Conservation (phyloP, 768 basidiomycete species). For the Gelatoporia subvermispora region DNA sequence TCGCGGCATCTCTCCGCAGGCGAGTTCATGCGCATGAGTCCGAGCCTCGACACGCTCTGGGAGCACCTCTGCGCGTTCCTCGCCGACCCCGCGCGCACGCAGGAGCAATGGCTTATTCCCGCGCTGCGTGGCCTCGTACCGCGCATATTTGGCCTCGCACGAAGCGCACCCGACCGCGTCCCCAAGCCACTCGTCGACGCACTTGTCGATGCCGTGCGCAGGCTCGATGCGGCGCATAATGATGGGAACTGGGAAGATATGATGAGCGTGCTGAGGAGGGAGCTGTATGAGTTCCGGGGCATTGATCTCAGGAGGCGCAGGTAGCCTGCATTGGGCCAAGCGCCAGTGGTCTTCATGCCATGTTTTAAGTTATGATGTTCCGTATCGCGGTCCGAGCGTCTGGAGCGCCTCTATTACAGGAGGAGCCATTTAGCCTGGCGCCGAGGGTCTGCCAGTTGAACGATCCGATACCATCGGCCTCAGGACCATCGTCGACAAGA, state of each 20-base stretch:
- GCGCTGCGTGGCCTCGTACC: constrained; percentile 10
- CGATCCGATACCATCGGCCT: no score
- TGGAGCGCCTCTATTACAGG: no score
- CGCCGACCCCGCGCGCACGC: constrained; percentile 6
- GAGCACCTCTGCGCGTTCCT: constrained; percentile 7
- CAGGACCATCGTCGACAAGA: no score
- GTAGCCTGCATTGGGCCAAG: no score
- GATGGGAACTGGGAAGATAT: constrained; percentile 14
- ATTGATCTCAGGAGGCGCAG: no score
- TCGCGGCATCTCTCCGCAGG: constrained; percentile 1
- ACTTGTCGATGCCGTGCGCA: constrained; percentile 4
- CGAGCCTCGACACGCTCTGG: constrained; percentile 1
- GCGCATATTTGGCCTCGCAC: constrained; percentile 7
- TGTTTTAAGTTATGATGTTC: no score
- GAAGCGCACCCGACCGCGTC: constrained; percentile 3
- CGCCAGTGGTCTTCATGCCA: no score
- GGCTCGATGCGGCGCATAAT: constrained; percentile 1
- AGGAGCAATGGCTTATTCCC: constrained; percentile 7
- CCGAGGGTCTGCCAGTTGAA: no score
- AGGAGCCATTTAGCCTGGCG: no score
- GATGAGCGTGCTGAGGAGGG: constrained; percentile 4
- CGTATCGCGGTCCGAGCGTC: no score
- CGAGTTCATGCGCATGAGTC: background rate
- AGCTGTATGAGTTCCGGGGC: background rate
- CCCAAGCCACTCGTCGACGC: constrained; percentile 5